Evolutionary conservation across 768 basidiomycete species (phyloP).

Genomic region (Mycena belliarum): DNA sequence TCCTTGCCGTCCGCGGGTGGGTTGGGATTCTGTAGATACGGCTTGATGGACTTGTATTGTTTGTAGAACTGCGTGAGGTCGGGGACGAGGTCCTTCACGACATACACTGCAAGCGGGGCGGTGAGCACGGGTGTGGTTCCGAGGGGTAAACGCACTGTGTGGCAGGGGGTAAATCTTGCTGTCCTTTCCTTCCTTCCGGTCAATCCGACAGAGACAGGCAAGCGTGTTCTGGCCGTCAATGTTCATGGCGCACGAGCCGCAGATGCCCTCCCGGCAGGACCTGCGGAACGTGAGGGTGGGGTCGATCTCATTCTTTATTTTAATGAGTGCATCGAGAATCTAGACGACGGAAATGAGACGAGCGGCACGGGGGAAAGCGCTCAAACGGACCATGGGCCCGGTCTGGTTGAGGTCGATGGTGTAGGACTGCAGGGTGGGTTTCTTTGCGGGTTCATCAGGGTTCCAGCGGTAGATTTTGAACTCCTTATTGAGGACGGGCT

Average conservation of each 20-base stretch:
- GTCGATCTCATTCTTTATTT: slow-evolving; percentile 99
- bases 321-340: slow-evolving; percentile 92
- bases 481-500: slow-evolving; percentile 79
- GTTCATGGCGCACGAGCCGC: slow-evolving; percentile 99
- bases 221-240: slow-evolving; percentile 98
- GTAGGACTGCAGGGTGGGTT: slow-evolving; percentile 90
- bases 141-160: slow-evolving; percentile 66
- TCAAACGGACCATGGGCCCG: slow-evolving; percentile 79
- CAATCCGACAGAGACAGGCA: slow-evolving; percentile 95
- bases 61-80: slow-evolving; percentile 94
- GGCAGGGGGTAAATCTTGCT: slow-evolving; percentile 96
- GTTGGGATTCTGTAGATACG: slow-evolving; percentile 92
- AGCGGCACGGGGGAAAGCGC: neutral
- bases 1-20: slow-evolving; percentile 71
- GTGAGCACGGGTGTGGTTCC: neutral
- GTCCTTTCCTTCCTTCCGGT: slow-evolving; percentile 68
- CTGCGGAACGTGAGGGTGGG: slow-evolving; percentile 95
- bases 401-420: slow-evolving; percentile 90
- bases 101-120: slow-evolving; percentile 68
- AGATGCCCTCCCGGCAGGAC: slow-evolving; percentile 93
- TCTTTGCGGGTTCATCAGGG: slow-evolving; percentile 90
- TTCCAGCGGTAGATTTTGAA: slow-evolving; percentile 99
- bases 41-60: slow-evolving; percentile 99
- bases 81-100: slow-evolving; percentile 97
- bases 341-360: slow-evolving; percentile 25